Conservation (phyloP, 2,329 filamentous ascomycete genomes). For the Teratosphaeria epicoccoides region DNA sequence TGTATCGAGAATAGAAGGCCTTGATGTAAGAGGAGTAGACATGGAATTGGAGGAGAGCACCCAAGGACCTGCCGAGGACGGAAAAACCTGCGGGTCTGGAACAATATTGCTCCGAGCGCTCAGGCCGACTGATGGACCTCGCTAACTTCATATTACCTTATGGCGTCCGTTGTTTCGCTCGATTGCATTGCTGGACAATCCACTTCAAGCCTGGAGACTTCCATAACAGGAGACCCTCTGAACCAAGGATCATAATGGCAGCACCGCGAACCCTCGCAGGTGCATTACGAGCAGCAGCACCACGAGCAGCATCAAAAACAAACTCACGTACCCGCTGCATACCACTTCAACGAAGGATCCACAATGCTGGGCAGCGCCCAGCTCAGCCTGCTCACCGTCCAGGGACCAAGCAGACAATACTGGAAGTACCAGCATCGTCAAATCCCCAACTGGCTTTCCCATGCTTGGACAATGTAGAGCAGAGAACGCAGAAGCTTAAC, state of each 20-base stretch:
- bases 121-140: not conserved
- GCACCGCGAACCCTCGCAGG: not conserved
- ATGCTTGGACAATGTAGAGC: constrained; percentile 76
- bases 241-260: not conserved
- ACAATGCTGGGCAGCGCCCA: not conserved
- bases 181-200: not conserved
- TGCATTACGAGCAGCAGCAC: not conserved
- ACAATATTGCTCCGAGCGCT: not conserved
- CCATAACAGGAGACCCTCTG: not conserved
- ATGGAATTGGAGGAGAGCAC: too few relatives aligned
- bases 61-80: too few relatives aligned
- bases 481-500: constrained; percentile 58
- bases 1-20: too few relatives aligned
- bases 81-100: too few relatives aligned
- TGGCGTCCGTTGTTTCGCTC: not conserved
- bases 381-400: not conserved
- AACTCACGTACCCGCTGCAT: not conserved
- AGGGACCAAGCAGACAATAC: constrained; percentile 13
- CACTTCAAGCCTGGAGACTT: not conserved
- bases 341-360: not conserved
- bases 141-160: too few relatives aligned
- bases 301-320: not conserved
- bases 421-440: constrained; percentile 36
- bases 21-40: too few relatives aligned
- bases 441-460: constrained; percentile 85